Base-by-base conservation (phyloP, 2,329 filamentous ascomycete species). In the Colletotrichum echinochloae region DNA sequence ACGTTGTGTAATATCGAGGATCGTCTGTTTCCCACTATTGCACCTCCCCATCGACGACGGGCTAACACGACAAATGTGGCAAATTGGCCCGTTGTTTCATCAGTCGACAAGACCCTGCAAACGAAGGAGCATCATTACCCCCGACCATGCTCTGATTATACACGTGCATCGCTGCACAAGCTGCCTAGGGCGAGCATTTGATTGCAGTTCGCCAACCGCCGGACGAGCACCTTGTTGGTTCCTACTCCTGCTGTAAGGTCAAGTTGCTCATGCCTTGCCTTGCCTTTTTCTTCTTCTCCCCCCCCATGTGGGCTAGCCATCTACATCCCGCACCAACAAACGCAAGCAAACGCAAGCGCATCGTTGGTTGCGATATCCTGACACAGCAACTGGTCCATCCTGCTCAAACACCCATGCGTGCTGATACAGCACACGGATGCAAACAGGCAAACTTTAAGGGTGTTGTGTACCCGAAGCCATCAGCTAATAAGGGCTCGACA, bases 281-380 rank as follows among this genome's bases (percentile, higher is more conserved):
- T 20, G 18, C 6, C 7, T 2, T 44, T 4, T n/a, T 44, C n/a
- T 1, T 44, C 9, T n/a, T 11, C n/a, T 44, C 37, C 5, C 4
- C 8, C 8, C 6, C 7, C 52, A 20, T 14, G 52, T 33, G 12
- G 8, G 5, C 33, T 55, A 23, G 55, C 7, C 23, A 56, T 56
- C 54, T 48, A n/a, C 9, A 33, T 23, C 35, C 46, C 33, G 6
- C 39, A 62, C 49, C 57, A 28, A 30, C 39, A n/a, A n/a, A n/a
- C n/a, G n/a, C n/a, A n/a, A n/a, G n/a, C 41, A 39, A 55, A 54
- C 33, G 33, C 26, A 26, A 60, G 4, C 12, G 23, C 30, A n/a
- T 55, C 14, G 39, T 30, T 44, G 59, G 57, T 26, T 51, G 57
- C 33, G 49, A 55, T 26, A 66, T 46, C 49, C 28, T 44, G 54